A percentile compares a stretch with the other conserved stretches of the same genome.
Evolutionary conservation across 108 stramenopile genomes (phyloP).

Genomic region (Skeletonema costatum): DNA sequence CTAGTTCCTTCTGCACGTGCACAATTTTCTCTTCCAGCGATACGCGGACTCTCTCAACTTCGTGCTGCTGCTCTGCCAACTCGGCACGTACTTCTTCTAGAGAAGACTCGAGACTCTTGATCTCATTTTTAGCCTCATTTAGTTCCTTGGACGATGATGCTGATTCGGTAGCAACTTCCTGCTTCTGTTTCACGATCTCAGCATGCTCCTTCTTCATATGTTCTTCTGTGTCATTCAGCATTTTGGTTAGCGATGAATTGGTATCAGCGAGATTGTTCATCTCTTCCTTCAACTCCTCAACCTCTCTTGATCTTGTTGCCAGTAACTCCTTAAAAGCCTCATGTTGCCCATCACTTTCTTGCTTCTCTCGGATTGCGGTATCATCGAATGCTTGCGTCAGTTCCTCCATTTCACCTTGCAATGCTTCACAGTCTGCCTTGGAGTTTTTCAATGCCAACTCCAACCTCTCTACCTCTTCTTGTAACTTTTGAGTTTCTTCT

Average conservation of each 20-base stretch:
- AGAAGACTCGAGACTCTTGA: conserved; percentile 58
- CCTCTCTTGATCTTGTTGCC: conserved; percentile 43
- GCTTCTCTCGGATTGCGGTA: conserved; percentile 38
- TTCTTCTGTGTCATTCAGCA: conserved; percentile 16
- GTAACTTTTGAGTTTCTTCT: conserved; percentile 26
- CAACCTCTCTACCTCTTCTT: conserved; percentile 64
- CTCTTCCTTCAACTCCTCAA: conserved; percentile 47
- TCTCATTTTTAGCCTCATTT: conserved; percentile 51
- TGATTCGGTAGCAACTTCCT: conserved; percentile 47
- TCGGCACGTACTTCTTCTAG: conserved; percentile 50
- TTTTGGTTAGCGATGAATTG: conserved; percentile 32
- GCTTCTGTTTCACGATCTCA: conserved; percentile 50
- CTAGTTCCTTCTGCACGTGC: conserved; percentile 61
- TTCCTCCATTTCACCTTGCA: conserved; percentile 76
- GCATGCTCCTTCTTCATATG: conserved; percentile 26
- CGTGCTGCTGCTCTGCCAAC: conserved; percentile 45
- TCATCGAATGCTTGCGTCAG: conserved; percentile 80
- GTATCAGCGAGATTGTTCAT: conserved; percentile 33
- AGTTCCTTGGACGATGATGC: conserved; percentile 53
- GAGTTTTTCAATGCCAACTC: conserved; percentile 73
- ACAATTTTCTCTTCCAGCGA: conserved; percentile 70
- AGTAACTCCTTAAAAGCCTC: conserved; percentile 45
- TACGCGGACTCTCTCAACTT: conserved; percentile 58
- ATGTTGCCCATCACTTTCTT: conserved; percentile 10
- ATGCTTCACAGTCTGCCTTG: conserved; percentile 63